Base-by-base conservation (phyloP, 2,329 filamentous ascomycete genomes). In the Alternaria brassicae region DNA sequence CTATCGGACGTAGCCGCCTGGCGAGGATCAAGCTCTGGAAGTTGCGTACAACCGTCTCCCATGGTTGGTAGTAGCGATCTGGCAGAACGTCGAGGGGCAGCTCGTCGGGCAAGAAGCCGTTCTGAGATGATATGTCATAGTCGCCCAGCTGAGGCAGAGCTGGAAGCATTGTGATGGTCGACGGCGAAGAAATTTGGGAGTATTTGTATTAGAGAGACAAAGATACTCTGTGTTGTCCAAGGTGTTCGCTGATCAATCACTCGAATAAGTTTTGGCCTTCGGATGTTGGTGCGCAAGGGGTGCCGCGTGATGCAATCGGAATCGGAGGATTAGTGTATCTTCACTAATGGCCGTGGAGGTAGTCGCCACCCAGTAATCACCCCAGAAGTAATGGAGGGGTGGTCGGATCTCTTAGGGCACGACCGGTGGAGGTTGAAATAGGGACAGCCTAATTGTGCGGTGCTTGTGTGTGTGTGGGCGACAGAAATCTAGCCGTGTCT, bases 21-120 rank as follows among this genome's bases (percentile, higher is more conserved):
- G 89, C 96, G 56, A 97, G 85, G 51, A 98, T 88, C 60, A 98
- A 83, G 12, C 89, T 88, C 80, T 97, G 95, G 28, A 99, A 84
- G 73, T 97, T 97, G 67, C 89, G 86, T 32, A 90, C 87, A 49
- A 97, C 85, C 44, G 90, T 87, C 80, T 99, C 95, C 95, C 95
- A 99, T 74, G 92, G 92, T 78, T 91, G 89, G 80, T 98, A 99
- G 82, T 97, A 98, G 3, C 90, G 86, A 73, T 97, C 91, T 9
- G 93, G 91, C 13, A 99, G 87, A 55, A 87, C 82, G 62, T 91
- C 88, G 63, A 98, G 83, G 40, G 95, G 95, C 34, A 91, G 81
- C 65, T 92, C 88, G 62, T 91, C 84, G 2, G 95, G 93, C 53
- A 99, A 86, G 81, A 99, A 99, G 72, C 95, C 95, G 80, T 92